phyloP scores from a whole-genome alignment of 345 rosid genomes.

The Heritiera fomes region DNA sequence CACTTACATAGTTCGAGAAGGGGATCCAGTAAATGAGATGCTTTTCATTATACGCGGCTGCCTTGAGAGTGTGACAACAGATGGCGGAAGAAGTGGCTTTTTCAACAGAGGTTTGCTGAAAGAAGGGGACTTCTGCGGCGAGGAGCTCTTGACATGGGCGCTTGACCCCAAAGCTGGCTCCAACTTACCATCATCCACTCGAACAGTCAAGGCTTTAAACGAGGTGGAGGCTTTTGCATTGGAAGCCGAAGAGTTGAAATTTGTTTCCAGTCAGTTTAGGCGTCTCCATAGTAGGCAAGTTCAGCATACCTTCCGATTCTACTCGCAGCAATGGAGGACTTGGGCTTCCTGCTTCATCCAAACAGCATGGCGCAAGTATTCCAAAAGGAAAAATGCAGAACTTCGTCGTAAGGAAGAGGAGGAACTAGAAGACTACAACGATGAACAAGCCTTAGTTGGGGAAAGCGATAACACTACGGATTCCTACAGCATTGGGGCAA shows the following conservation, averaged over 20 bases:
- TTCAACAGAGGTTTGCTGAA: conserved; percentile 68
- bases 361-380: conserved; percentile 69
- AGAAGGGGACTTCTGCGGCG: conserved; percentile 82
- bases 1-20: conserved; percentile 78
- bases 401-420: conserved; percentile 59
- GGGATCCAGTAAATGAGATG: conserved; percentile 89
- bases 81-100: conserved; percentile 89
- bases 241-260: conserved; percentile 84
- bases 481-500: conserved; percentile 55
- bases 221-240: conserved; percentile 91
- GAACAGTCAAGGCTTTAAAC: conserved; percentile 61
- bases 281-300: conserved; percentile 87
- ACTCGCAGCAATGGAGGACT: conserved; percentile 95
- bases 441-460: conserved; percentile 31
- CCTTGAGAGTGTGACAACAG: conserved; percentile 84
- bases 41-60: conserved; percentile 79
- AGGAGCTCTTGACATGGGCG: conserved; percentile 82
- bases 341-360: conserved; percentile 88
- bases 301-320: conserved; percentile 82
- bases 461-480: conserved; percentile 8
- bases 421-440: conserved; percentile 31
- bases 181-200: conserved; percentile 63
- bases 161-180: conserved; percentile 66
- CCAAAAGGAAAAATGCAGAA: conserved; percentile 60
- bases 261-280: conserved; percentile 83